phyloP scores from a whole-genome alignment of 371 early-diverging fungal genomes.

The Mortierella sp. region DNA sequence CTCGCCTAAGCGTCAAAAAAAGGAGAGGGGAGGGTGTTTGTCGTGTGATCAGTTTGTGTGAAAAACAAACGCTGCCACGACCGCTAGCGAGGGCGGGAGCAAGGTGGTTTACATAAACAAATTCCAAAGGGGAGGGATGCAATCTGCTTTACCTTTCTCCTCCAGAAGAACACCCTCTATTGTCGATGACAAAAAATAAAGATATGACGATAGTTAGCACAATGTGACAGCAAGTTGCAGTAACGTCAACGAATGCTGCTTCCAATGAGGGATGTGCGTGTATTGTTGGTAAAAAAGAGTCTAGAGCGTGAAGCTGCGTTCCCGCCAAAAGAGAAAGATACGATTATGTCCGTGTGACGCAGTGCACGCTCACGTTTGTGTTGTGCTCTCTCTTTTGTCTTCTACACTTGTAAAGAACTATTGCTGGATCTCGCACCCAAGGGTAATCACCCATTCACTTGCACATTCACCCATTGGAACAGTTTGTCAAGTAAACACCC shows the following conservation, averaged over 20 bases:
- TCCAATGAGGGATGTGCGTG: not conserved
- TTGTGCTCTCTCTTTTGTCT: not conserved
- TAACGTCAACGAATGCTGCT: not conserved
- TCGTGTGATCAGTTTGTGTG: conserved; percentile 11
- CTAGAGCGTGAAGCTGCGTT: not conserved
- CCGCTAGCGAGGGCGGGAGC: not conserved
- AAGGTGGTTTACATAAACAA: conserved; percentile 15
- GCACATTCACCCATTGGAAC: not conserved
- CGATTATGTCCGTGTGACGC: not conserved
- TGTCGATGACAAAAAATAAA: not conserved
- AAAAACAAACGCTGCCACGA: not conserved
- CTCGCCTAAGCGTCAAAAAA: conserved; percentile 63
- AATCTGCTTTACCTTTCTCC: conserved; percentile 62
- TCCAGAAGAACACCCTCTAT: conserved; percentile 75
- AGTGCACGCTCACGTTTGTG: not conserved
- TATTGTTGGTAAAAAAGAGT: not conserved
- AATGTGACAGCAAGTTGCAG: not conserved
- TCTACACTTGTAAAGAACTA: not conserved
- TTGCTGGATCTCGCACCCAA: not conserved
- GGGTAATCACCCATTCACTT: not conserved
- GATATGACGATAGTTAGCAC: not conserved
- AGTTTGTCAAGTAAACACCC: not conserved
- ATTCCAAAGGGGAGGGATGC: not conserved
- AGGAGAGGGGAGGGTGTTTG: not conserved
- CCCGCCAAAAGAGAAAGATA: not conserved